phyloP scores from a whole-genome alignment of 306 rosid species.

The Vigna angularis region DNA sequence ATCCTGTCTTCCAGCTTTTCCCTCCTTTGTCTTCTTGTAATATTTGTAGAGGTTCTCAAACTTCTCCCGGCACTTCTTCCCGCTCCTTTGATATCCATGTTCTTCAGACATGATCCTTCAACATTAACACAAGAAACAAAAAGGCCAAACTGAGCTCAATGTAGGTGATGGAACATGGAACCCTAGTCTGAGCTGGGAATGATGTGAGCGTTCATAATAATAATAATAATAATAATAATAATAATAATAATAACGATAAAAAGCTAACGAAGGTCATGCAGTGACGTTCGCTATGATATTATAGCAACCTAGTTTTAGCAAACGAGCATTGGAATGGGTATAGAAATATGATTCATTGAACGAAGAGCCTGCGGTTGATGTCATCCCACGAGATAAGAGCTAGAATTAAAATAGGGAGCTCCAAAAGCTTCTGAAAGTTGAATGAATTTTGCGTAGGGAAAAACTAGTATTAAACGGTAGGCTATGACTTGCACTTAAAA shows the following conservation, averaged over 20 bases:
- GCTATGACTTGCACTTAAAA: slow-evolving; percentile 53
- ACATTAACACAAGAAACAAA: slow-evolving; percentile 19
- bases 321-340: slow-evolving; percentile 46
- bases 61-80: slow-evolving; percentile 98
- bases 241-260: not conserved
- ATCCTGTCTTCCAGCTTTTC: slow-evolving; percentile 97
- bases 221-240: not conserved
- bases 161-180: slow-evolving; percentile 28
- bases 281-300: not conserved
- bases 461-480: slow-evolving; percentile 32
- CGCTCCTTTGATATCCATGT: slow-evolving; percentile 96
- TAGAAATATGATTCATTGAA: slow-evolving; percentile 31
- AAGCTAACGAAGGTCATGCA: slow-evolving; percentile 41
- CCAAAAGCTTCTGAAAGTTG: slow-evolving; percentile 41
- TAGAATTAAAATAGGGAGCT: slow-evolving; percentile 22
- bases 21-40: slow-evolving; percentile 97
- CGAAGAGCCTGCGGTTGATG: slow-evolving; percentile 47
- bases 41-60: slow-evolving; percentile 96
- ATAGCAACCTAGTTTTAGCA: slow-evolving; percentile 36
- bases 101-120: slow-evolving; percentile 91
- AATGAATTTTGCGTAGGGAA: slow-evolving; percentile 18
- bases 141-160: slow-evolving; percentile 23
- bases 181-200: slow-evolving; percentile 55
- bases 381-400: slow-evolving; percentile 39
- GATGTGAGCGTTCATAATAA: slow-evolving; percentile 24